Evolutionary conservation across 352 stramenopile genomes (phyloP).

Genomic region (Phytophthora pini): DNA sequence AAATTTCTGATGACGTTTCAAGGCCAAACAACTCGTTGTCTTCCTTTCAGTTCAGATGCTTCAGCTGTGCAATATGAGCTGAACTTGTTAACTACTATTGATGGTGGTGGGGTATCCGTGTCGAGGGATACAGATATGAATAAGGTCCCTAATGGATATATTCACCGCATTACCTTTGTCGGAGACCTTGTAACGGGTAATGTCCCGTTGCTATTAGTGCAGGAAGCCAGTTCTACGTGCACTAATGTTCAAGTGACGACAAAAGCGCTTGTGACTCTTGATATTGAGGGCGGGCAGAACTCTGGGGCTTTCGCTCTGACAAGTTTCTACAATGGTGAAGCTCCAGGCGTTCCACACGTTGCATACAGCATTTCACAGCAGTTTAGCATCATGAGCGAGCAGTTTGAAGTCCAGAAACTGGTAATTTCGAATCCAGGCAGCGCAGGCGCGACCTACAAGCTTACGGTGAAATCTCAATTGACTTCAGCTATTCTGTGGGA

Average conservation of each 20-base stretch:
- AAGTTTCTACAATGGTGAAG: constrained; percentile 61
- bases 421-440: constrained; percentile 55
- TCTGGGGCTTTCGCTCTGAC: constrained; percentile 52
- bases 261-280: constrained; percentile 24
- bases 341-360: constrained; percentile 40
- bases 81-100: constrained; percentile 43
- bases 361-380: constrained; percentile 70
- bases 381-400: constrained; percentile 74
- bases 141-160: constrained; percentile 54
- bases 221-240: constrained; percentile 12
- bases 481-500: constrained; percentile 61
- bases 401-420: constrained; percentile 75
- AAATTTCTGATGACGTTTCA: constrained; percentile 64
- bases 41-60: constrained; percentile 41
- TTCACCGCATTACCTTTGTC: constrained; percentile 74
- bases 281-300: constrained; percentile 31
- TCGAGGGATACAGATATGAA: constrained; percentile 50
- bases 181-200: constrained; percentile 65
- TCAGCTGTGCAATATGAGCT: constrained; percentile 39
- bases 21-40: constrained; percentile 43
- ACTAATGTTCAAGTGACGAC: constrained; percentile 10
- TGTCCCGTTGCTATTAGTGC: constrained; percentile 37
- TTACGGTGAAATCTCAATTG: constrained; percentile 37
- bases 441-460: constrained; percentile 45
- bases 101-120: constrained; percentile 49